Evolutionary conservation across 2,329 filamentous ascomycete genomes (phyloP).

Genomic region (Claviceps maximensis): DNA sequence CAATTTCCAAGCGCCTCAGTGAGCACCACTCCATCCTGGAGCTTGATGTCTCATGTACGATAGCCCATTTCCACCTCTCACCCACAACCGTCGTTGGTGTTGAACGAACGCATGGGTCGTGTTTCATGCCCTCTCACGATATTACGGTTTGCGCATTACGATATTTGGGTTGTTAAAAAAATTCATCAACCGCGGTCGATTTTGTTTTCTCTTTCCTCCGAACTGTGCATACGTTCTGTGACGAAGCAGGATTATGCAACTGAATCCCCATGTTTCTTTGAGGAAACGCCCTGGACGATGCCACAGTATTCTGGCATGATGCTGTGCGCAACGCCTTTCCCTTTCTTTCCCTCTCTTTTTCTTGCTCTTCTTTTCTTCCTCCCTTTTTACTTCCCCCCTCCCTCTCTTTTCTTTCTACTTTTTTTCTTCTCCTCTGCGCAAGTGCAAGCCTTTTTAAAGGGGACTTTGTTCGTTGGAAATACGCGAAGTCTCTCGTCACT

Average conservation of each 20-base stretch:
- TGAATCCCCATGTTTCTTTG: not conserved
- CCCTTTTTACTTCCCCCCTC: not conserved
- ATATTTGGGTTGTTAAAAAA: slow-evolving; percentile 5
- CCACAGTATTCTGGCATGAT: not conserved
- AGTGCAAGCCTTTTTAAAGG: not conserved
- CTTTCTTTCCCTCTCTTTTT: not conserved
- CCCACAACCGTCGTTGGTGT: slow-evolving; percentile 5
- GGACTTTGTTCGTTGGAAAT: slow-evolving; percentile 2
- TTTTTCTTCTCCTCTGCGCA: not conserved
- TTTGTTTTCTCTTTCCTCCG: slow-evolving; percentile 1
- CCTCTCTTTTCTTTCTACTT: not conserved
- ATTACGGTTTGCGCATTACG: slow-evolving; percentile 10
- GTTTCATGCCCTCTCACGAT: slow-evolving; percentile 11
- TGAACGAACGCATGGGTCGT: slow-evolving; percentile 9
- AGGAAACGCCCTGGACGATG: not conserved
- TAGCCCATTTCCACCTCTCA: slow-evolving; percentile 7
- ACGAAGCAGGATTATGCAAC: not conserved
- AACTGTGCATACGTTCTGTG: not conserved
- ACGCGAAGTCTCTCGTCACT: not conserved
- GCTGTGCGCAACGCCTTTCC: not conserved
- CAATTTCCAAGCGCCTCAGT: slow-evolving; percentile 65
- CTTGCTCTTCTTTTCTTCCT: not conserved
- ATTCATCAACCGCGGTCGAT: slow-evolving; percentile 3
- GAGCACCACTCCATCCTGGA: slow-evolving; percentile 8
- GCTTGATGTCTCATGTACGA: slow-evolving; percentile 11